A percentile compares a stretch with the other conserved stretches of the same genome.
These are phyloP conservation scores for Magnusiomyces tetraspermus DNA, from an alignment of 1,139 yeast genomes.

Conservation along the genomic window DNA sequence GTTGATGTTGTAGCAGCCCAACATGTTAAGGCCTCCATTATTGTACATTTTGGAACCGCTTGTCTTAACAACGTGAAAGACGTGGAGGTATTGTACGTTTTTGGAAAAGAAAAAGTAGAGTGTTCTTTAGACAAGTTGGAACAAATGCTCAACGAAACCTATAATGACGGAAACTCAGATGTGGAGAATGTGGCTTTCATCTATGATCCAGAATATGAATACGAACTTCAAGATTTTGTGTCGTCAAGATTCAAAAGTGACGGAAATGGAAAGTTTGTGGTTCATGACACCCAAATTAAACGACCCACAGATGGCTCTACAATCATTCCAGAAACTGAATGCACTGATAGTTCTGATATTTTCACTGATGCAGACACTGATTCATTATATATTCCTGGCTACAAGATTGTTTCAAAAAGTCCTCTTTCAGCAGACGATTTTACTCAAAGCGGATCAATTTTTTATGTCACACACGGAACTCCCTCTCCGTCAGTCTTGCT, in stretches of 20 bases:
- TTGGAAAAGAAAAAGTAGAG: conserved; percentile 42
- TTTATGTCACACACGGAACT: conserved; percentile 48
- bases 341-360: background rate
- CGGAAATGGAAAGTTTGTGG: background rate
- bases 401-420: conserved; percentile 21
- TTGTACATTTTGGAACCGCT: conserved; percentile 92
- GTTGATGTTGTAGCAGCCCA: conserved; percentile 96
- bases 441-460: conserved; percentile 28
- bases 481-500: conserved; percentile 77
- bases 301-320: background rate
- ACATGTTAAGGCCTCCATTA: conserved; percentile 77
- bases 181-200: conserved; percentile 23
- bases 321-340: background rate
- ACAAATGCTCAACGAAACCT: conserved; percentile 17
- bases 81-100: conserved; percentile 62
- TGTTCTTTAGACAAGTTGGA: conserved; percentile 17
- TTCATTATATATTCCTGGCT: conserved; percentile 11
- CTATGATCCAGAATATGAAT: conserved; percentile 28
- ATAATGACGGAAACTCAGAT: conserved; percentile 7
- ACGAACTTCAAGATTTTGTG: conserved; percentile 17
- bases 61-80: conserved; percentile 67
- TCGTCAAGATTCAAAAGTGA: background rate
- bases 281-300: background rate
- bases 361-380: conserved; percentile 4
- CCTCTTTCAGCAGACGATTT: conserved; percentile 8